Percentiles rank a stretch among this genome's conserved stretches.
These are phyloP conservation scores for Pyronema omphalodes DNA, from an alignment of 495 filamentous ascomycete genomes.

Conservation along the genomic window DNA sequence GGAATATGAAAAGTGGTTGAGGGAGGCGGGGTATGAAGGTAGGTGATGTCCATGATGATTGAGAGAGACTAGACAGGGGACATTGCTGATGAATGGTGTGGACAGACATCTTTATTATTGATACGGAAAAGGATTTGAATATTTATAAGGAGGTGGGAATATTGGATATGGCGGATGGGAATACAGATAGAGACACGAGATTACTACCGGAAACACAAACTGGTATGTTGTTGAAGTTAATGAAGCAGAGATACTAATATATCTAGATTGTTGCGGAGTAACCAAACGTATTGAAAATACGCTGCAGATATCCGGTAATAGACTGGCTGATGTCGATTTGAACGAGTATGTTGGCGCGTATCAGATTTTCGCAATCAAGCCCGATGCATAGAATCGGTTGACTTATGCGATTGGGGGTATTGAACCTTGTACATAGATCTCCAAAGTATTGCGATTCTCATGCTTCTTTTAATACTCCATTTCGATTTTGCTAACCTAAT, in stretches of 20 bases:
- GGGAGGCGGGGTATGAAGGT: constrained; percentile 38
- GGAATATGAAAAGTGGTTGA: constrained; percentile 39
- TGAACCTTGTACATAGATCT: neutral
- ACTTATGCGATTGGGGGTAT: too few species aligned
- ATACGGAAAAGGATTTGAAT: constrained; percentile 38
- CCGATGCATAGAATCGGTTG: neutral
- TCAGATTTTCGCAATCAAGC: constrained; percentile 2
- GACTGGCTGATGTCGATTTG: neutral
- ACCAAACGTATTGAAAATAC: neutral
- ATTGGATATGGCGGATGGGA: neutral
- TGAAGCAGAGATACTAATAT: neutral
- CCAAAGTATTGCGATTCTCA: too few species aligned
- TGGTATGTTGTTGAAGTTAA: neutral
- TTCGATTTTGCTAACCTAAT: too few species aligned
- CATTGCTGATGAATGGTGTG: neutral
- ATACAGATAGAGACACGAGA: neutral
- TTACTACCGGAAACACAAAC: neutral
- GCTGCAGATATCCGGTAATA: neutral
- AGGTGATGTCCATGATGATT: neutral
- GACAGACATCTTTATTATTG: constrained; percentile 35
- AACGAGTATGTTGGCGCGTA: constrained; percentile 3
- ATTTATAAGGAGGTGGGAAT: constrained; percentile 32
- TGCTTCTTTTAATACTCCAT: too few species aligned
- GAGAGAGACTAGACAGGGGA: neutral
- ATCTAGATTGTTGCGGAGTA: neutral